These are phyloP conservation scores for Xylariaceae sp. DNA, from an alignment of 2,329 filamentous ascomycete species.

Conservation along the genomic window DNA sequence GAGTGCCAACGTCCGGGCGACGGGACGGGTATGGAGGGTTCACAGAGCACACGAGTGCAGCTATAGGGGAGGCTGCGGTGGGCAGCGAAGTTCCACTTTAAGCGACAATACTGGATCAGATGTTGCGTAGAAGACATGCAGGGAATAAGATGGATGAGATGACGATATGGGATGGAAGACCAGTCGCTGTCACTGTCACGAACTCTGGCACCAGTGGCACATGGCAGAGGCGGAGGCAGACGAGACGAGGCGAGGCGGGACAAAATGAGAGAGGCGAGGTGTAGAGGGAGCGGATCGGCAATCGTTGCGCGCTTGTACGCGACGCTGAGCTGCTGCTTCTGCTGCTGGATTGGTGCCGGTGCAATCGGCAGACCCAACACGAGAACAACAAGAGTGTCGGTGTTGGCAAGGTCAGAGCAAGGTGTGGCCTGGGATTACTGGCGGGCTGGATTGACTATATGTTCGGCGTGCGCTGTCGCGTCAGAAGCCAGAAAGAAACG, in stretches of 20 bases:
- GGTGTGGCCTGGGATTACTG: conserved; percentile 11
- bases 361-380: conserved; percentile 1
- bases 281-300: not conserved
- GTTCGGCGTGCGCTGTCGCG: conserved; percentile 11
- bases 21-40: not conserved
- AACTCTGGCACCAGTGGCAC: conserved; percentile 10
- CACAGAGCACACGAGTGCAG: not conserved
- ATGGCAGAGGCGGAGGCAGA: conserved; percentile 8
- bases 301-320: conserved; percentile 9
- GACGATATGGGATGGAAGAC: conserved; percentile 2
- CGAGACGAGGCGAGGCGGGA: not conserved
- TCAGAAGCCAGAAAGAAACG: conserved; percentile 1
- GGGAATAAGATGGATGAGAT: not conserved
- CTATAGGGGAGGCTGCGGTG: conserved; percentile 10
- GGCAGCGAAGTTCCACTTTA: conserved; percentile 14
- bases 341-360: not conserved
- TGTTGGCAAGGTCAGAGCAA: conserved; percentile 5
- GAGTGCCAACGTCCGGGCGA: not conserved
- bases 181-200: conserved; percentile 15
- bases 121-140: conserved; percentile 20
- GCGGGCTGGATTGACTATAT: conserved; percentile 3
- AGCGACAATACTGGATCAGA: conserved; percentile 14
- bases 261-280: not conserved
- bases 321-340: not conserved
- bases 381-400: conserved; percentile 4